These are phyloP conservation scores for Pseudogymnoascus sp. DNA, from an alignment of 2,329 filamentous ascomycete genomes.

Conservation along the genomic window DNA sequence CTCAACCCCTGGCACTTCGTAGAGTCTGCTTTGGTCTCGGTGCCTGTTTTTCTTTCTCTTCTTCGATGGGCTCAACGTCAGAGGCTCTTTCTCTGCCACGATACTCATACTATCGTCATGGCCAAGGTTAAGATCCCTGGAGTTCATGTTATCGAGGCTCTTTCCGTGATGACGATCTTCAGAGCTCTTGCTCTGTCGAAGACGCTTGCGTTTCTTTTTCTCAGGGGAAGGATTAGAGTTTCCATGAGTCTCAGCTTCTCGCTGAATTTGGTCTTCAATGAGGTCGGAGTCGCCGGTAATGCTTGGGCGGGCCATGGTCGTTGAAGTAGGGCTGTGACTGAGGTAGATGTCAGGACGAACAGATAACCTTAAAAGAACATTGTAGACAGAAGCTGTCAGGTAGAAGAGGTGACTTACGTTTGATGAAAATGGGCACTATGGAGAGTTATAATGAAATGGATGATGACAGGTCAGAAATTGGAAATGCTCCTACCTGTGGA, in stretches of 20 bases:
- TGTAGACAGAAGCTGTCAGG: neutral
- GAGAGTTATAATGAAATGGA: neutral
- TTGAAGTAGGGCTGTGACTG: neutral
- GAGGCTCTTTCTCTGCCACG: neutral
- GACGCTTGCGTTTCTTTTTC: neutral
- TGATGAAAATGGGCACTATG: neutral
- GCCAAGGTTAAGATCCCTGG: neutral
- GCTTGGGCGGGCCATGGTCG: neutral
- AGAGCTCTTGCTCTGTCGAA: neutral
- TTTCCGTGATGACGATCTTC: neutral
- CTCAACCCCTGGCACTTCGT: neutral
- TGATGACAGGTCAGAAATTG: neutral
- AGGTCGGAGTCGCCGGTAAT: neutral
- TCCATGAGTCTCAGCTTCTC: neutral
- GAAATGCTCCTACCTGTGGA: neutral
- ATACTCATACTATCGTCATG: neutral
- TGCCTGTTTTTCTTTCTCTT: neutral
- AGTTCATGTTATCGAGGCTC: neutral
- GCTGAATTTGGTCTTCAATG: neutral
- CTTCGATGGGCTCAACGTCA: neutral
- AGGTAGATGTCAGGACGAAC: neutral
- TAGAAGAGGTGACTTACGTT: neutral
- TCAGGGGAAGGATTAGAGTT: neutral
- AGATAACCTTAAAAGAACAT: neutral
- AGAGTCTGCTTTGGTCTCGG: neutral